phyloP scores from a whole-genome alignment of 306 rosid species.

The Cercis canadensis region DNA sequence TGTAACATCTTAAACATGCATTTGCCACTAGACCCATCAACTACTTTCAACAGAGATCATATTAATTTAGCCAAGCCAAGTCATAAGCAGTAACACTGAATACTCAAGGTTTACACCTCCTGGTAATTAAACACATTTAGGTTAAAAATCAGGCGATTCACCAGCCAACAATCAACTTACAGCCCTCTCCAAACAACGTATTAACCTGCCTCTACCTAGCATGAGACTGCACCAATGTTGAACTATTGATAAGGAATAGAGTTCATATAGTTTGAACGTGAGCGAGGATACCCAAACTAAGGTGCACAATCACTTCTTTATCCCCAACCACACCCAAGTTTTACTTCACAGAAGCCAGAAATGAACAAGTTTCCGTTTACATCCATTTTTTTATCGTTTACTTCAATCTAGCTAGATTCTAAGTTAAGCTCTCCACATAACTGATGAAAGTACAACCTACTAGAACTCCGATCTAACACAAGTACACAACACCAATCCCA shows the following conservation, averaged over 20 bases:
- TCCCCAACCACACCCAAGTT: neutral
- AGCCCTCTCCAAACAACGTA: constrained; percentile 9
- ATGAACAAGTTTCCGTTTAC: neutral
- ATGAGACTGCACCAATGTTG: constrained; percentile 4
- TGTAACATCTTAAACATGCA: neutral
- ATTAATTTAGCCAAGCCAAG: neutral
- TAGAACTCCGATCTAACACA: constrained; percentile 4
- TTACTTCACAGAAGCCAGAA: neutral
- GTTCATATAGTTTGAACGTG: constrained; percentile 17
- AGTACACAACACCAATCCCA: neutral
- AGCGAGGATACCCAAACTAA: neutral
- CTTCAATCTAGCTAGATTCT: constrained; percentile 12
- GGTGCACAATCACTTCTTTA: neutral
- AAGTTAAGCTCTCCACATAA: neutral
- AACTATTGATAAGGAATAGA: constrained; percentile 7
- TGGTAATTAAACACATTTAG: neutral
- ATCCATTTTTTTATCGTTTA: constrained; percentile 7
- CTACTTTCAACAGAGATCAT: neutral
- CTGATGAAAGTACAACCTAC: constrained; percentile 1
- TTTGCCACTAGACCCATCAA: neutral
- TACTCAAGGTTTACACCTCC: constrained; percentile 1
- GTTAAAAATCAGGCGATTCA: neutral
- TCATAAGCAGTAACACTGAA: neutral
- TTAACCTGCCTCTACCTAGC: constrained; percentile 5
- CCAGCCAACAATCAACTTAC: constrained; percentile 15